Percentiles rank a stretch among this genome's conserved stretches.
Evolutionary conservation across 192 early-diverging fungal genomes (phyloP).

Genomic region (Thamnidium elegans): DNA sequence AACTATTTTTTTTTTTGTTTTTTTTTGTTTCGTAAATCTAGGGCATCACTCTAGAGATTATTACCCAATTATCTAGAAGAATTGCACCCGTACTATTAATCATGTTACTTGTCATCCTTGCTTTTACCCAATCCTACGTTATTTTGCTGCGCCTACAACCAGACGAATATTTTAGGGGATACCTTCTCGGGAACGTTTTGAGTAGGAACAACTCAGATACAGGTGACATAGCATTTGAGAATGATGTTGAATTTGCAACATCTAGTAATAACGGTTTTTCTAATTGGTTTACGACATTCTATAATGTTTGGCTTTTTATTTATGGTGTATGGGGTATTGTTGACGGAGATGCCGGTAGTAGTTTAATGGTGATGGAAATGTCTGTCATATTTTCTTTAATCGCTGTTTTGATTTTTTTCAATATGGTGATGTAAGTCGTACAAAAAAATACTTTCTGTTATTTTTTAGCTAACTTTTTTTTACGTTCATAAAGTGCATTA

Average conservation of each 20-base stretch:
- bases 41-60: conserved; percentile 17
- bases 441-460: no score
- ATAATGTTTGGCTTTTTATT: conserved; percentile 13
- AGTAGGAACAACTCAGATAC: background rate
- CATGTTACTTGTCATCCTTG: conserved; percentile 12
- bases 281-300: background rate
- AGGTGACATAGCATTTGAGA: background rate
- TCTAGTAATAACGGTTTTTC: background rate
- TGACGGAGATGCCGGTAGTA: conserved; percentile 1
- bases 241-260: background rate
- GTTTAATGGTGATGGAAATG: background rate
- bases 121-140: conserved; percentile 13
- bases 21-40: background rate
- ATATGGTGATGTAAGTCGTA: conserved; percentile 20
- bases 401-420: conserved; percentile 13
- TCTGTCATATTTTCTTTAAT: conserved; percentile 12
- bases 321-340: conserved; percentile 14
- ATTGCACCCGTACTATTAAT: conserved; percentile 7
- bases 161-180: background rate
- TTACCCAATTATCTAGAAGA: conserved; percentile 8
- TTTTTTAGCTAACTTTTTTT: no score
- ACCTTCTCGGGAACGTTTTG: background rate
- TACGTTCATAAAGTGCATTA: conserved; percentile 4
- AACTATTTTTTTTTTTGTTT: no score
- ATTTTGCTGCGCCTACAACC: background rate